Evolutionary conservation across 495 filamentous ascomycete genomes (phyloP).

Genomic region (Choiromyces venosus): DNA sequence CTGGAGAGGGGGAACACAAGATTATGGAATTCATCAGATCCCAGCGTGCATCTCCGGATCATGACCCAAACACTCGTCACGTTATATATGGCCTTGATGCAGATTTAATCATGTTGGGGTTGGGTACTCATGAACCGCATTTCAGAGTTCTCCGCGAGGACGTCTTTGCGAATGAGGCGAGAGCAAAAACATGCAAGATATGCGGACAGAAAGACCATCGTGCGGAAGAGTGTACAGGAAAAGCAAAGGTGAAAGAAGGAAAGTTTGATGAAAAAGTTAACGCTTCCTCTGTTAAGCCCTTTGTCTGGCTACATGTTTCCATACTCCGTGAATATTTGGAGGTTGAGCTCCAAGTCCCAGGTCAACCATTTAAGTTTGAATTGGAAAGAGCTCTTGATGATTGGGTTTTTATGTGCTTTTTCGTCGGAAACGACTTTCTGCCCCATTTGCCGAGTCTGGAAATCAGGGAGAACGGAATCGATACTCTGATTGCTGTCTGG

Average conservation of each 20-base stretch:
- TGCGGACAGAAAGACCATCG: slow-evolving; percentile 90
- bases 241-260: slow-evolving; percentile 75
- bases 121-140: slow-evolving; percentile 94
- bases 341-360: slow-evolving; percentile 75
- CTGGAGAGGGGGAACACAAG: slow-evolving; percentile 98
- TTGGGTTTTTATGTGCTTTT: slow-evolving; percentile 99
- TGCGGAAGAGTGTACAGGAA: slow-evolving; percentile 72
- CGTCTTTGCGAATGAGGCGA: slow-evolving; percentile 85
- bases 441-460: slow-evolving; percentile 94
- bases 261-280: slow-evolving; percentile 85
- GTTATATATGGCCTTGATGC: slow-evolving; percentile 95
- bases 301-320: slow-evolving; percentile 96
- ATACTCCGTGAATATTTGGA: slow-evolving; percentile 89
- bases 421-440: slow-evolving; percentile 98
- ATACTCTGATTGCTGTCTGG: slow-evolving; percentile 93
- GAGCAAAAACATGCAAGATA: slow-evolving; percentile 69
- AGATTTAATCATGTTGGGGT: slow-evolving; percentile 96
- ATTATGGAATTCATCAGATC: slow-evolving; percentile 98
- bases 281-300: slow-evolving; percentile 59
- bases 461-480: slow-evolving; percentile 94
- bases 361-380: slow-evolving; percentile 75
- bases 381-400: slow-evolving; percentile 96
- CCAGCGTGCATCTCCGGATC: slow-evolving; percentile 79
- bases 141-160: slow-evolving; percentile 97
- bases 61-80: slow-evolving; percentile 94